Base-by-base conservation (phyloP, 345 rosid genomes). In the Lepidium aucheri region DNA sequence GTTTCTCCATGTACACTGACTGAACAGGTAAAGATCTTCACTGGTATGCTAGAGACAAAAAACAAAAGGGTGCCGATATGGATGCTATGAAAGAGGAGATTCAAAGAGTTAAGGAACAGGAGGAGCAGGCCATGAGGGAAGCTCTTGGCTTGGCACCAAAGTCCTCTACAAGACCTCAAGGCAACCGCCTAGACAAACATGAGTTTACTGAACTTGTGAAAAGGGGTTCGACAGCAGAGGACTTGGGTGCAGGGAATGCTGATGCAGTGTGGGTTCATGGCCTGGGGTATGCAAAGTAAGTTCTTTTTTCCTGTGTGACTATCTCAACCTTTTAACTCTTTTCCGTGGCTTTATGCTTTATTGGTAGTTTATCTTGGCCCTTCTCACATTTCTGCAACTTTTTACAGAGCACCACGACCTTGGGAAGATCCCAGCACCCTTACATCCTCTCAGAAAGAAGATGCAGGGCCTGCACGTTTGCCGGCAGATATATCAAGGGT, bases 51-150 rank as follows among this genome's bases (percentile, higher is more conserved):
- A 86, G 78, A 77, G 99, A 90, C 55, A 90, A 88, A 66, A 81
- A 79, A 6, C 47, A 82, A 5, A 65, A 33, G 71, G 47, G 70
- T 63, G 76, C 88, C 56, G 65, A 75, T 42, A 20, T 65, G 11
- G 95, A 90, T 57, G 96, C 91, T 53, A 54, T 85, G 17, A 88
- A 86, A 79, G 99, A 88, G 46, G 99, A 94, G 85, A 86, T 90
- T 62, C 78, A 76, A 73, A 84, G 96, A 76, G 74, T 94, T 30
- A 90, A 94, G 72, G 99, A 94, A 75, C 86, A 94, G 74, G 97
- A 90, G 82, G 97, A 94, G 70, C 97, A 88, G 65, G 85, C 95
- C 75, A 90, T 94, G 99, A 88, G 96, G 82, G 99, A 90, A 78
- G 97, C 96, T 59, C 92, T 94, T 70, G 99, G 99, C 20, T 79